Conservation (phyloP, 2,329 filamentous ascomycete species). For the Colletotrichum sp. region DNA sequence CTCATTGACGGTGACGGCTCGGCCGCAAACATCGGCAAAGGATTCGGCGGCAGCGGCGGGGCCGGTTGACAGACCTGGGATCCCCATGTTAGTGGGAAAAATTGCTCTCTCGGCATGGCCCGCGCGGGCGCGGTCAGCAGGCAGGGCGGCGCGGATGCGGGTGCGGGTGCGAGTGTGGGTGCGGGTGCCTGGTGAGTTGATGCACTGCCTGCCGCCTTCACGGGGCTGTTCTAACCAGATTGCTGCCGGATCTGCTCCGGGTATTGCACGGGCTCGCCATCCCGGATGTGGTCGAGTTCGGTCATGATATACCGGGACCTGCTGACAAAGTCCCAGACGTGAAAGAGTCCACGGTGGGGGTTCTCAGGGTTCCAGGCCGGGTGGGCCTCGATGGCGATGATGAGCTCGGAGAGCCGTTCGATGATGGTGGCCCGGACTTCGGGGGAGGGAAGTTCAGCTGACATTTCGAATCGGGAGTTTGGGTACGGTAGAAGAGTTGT, state of each 20-base stretch:
- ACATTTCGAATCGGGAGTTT: background rate
- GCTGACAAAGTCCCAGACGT: constrained; percentile 46
- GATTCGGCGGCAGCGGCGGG: constrained; percentile 27
- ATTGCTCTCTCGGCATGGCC: background rate
- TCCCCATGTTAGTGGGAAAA: constrained; percentile 3
- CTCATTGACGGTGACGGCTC: constrained; percentile 34
- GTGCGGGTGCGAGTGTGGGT: background rate
- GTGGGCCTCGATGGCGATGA: constrained; percentile 33
- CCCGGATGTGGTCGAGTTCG: constrained; percentile 43
- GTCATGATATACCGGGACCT: constrained; percentile 45
- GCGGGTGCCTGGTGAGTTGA: background rate
- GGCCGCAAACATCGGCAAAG: constrained; percentile 33
- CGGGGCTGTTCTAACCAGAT: constrained; percentile 25
- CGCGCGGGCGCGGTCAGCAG: background rate
- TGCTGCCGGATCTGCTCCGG: constrained; percentile 39
- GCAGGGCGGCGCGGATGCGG: background rate
- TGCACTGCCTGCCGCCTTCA: background rate
- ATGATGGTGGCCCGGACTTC: constrained; percentile 30
- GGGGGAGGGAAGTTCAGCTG: constrained; percentile 24
- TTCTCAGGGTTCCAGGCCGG: constrained; percentile 29
- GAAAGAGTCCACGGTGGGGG: constrained; percentile 35
- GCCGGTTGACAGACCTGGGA: constrained; percentile 5
- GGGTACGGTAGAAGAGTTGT: background rate
- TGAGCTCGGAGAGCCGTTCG: constrained; percentile 28
- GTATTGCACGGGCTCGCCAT: constrained; percentile 33